Base-by-base conservation (phyloP, 306 rosid genomes). In the Trichosanthes cucumerina region DNA sequence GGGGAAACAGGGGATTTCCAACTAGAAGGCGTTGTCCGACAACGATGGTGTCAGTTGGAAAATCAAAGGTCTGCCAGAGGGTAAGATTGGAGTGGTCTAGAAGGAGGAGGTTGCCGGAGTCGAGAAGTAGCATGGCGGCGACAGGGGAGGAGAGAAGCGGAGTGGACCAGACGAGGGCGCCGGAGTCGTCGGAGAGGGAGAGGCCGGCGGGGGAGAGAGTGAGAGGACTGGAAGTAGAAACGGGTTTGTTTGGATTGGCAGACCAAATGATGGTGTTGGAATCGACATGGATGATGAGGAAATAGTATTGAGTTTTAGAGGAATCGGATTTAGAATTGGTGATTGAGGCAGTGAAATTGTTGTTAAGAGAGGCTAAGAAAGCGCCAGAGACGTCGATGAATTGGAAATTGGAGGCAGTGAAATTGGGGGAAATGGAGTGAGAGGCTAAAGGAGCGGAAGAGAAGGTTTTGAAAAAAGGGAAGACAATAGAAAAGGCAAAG, bases 11-110 rank as follows among this genome's bases (percentile, higher is more conserved):
- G 53, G 62, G 80, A 56, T 82, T 44, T 43, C 89, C 88, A 15
- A 79, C 87, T 1, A 82, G 81, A 62, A 94, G 83, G 13, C 44
- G 78, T 28, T 94, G 98, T 62, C 97, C 96, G 12, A 82, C 73
- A 49, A 94, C 96, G 79, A 90, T 79, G 19, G 96, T 90, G 79
- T 94, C 98, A 0, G 97, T 92, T 18, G 98, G 96, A 78, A 84
- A 0, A 0, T 81, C 79, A 73, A 94, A 94, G 81, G 93, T 90
- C 73, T 94, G 96, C 98, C 98, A 94, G 31, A 94, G 88, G 74
- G 96, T 89, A 64, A 18, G 75, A 62, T 92, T 94, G 78, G 72
- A 79, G 14, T 54, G 63, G 79, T 90, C 96, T 34, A 89, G 85
- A 24, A 94, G 83, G 44, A 92, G 53, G 52, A 94, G 96, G 50